Conservation (phyloP, 306 rosid species). For the Acacia melanoxylon region DNA sequence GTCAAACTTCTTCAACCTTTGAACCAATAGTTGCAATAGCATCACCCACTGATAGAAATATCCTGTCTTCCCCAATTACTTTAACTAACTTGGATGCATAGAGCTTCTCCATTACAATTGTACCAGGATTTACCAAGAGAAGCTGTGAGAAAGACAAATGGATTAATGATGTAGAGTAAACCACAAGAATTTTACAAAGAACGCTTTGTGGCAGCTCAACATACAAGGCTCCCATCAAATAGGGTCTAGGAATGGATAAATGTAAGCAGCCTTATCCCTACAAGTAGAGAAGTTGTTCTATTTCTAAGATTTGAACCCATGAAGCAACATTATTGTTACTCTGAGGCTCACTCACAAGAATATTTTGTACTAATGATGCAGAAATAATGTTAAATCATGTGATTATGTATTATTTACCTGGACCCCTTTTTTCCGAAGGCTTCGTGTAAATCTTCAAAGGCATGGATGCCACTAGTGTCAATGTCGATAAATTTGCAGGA, state of each 20-base stretch:
- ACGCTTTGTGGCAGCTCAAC: too few relatives aligned
- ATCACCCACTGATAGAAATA: conserved; percentile 71
- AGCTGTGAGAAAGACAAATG: conserved; percentile 38
- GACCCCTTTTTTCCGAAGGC: conserved; percentile 54
- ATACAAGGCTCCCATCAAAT: too few relatives aligned
- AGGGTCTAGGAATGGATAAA: too few relatives aligned
- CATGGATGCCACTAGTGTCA: conserved; percentile 80
- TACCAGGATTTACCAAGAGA: conserved; percentile 73
- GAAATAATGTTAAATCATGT: background rate
- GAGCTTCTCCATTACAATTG: conserved; percentile 72
- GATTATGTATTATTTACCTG: conserved; percentile 41
- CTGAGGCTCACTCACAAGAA: too few relatives aligned
- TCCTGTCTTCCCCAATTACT: conserved; percentile 58
- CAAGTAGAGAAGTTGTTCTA: too few relatives aligned
- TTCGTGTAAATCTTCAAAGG: conserved; percentile 53
- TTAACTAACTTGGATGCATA: conserved; percentile 52
- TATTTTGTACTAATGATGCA: background rate
- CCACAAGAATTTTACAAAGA: too few relatives aligned
- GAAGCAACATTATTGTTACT: too few relatives aligned
- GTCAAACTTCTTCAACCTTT: conserved; percentile 15
- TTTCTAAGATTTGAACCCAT: too few relatives aligned
- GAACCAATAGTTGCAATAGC: conserved; percentile 57
- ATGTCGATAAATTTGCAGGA: conserved; percentile 76
- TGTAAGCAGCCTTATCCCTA: too few relatives aligned
- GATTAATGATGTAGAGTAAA: background rate